phyloP scores from a whole-genome alignment of 2,329 filamentous ascomycete genomes.

The Talaromyces pinophilus region DNA sequence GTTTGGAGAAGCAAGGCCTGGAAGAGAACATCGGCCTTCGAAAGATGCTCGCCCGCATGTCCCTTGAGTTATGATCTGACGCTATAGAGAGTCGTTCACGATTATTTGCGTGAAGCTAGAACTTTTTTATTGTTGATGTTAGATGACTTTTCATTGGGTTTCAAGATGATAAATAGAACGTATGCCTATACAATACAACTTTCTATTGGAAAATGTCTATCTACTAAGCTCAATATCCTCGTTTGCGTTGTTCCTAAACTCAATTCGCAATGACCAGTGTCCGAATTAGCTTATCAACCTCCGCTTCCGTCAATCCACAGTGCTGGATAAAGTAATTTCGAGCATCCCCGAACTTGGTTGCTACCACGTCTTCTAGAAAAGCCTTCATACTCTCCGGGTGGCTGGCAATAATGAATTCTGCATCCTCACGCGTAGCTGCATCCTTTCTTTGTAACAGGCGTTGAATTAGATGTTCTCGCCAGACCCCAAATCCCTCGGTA shows the following conservation, averaged over 20 bases:
- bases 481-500: slow-evolving; percentile 8
- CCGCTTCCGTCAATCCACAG: background rate
- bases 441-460: slow-evolving; percentile 5
- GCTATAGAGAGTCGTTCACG: background rate
- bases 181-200: background rate
- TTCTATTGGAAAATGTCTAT: background rate
- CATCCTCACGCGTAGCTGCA: slow-evolving; percentile 1
- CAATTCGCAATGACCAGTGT: background rate
- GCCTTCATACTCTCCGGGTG: slow-evolving; percentile 13
- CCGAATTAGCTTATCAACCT: background rate
- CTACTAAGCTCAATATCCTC: background rate
- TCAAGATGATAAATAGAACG: background rate
- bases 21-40: slow-evolving; percentile 16
- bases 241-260: background rate
- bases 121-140: background rate
- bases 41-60: slow-evolving; percentile 18
- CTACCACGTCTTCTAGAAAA: slow-evolving; percentile 9
- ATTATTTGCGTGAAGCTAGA: background rate
- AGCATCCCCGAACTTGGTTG: slow-evolving; percentile 6
- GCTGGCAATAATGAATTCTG: slow-evolving; percentile 13
- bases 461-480: slow-evolving; percentile 15
- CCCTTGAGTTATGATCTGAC: slow-evolving; percentile 7
- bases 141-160: background rate
- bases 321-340: slow-evolving; percentile 5
- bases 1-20: slow-evolving; percentile 2